A percentile compares a stretch with the other conserved stretches of the same genome.
Conservation (phyloP, 2,329 filamentous ascomycete species). For the Calonectria fujianensis region DNA sequence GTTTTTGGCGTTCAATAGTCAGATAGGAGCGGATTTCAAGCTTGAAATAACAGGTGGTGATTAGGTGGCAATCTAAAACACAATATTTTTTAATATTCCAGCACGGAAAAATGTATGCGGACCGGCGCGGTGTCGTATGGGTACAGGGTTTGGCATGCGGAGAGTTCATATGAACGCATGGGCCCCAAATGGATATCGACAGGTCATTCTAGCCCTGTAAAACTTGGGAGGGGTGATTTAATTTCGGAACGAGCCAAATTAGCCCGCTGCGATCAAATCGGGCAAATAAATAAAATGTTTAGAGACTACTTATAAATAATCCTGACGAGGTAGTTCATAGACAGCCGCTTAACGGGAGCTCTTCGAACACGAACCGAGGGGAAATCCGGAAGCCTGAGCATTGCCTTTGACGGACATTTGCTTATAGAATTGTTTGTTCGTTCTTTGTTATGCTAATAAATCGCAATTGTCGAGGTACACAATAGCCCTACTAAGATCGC, state of each 20-base stretch:
- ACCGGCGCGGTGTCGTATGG: not conserved
- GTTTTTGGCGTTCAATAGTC: too few species aligned
- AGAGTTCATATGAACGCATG: not conserved
- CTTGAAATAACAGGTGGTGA: not conserved
- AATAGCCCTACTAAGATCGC: too few species aligned
- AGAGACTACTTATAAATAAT: not conserved
- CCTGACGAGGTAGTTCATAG: not conserved
- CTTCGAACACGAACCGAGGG: too few species aligned
- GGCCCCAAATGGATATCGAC: not conserved
- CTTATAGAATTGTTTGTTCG: too few species aligned
- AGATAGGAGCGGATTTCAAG: not conserved
- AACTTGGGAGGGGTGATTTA: not conserved
- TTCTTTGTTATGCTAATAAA: too few species aligned
- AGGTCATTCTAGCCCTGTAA: not conserved
- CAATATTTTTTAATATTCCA: not conserved
- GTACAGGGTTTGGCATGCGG: not conserved
- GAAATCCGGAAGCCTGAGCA: too few species aligned
- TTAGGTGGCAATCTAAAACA: not conserved
- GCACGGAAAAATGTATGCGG: not conserved
- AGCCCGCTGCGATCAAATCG: not conserved
- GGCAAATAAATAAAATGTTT: not conserved
- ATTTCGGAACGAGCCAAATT: not conserved
- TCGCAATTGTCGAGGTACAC: too few species aligned
- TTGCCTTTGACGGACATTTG: too few species aligned
- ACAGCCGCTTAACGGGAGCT: too few species aligned